Conservation (phyloP, 2,329 filamentous ascomycete species). For the Aspergillus ustus region DNA sequence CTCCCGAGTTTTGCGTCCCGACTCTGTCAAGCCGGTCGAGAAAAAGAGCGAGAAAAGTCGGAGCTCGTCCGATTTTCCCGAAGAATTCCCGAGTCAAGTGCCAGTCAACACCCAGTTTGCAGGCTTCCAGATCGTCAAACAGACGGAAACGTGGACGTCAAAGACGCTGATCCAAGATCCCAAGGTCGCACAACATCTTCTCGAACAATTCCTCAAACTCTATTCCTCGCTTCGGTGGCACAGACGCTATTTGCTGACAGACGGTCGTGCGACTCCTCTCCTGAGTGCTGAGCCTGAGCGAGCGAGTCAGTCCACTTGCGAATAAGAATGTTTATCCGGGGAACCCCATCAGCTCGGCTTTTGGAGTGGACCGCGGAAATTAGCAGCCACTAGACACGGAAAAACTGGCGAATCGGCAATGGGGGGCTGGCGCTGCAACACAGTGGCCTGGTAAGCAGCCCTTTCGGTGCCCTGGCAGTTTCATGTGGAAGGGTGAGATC, state of each 20-base stretch:
- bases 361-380: neutral
- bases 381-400: neutral
- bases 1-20: neutral
- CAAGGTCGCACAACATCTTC: neutral
- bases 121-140: neutral
- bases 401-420: neutral
- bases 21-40: neutral
- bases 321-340: neutral
- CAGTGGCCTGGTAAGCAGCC: neutral
- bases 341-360: neutral
- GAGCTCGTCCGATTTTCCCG: neutral
- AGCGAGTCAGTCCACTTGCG: neutral
- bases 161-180: neutral
- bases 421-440: no score
- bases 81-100: neutral
- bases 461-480: neutral
- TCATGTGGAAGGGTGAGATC: neutral
- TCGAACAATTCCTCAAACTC: neutral
- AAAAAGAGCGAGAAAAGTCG: neutral
- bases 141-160: neutral
- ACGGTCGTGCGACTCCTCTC: no score
- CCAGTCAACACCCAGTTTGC: neutral
- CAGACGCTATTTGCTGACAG: neutral
- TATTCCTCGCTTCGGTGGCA: neutral
- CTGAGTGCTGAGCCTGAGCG: neutral